Evolutionary conservation across 176 grass and related monocot genomes (phyloP), one percentile per base, ranked within the genome.

Genomic region (Ananas comosus): DNA sequence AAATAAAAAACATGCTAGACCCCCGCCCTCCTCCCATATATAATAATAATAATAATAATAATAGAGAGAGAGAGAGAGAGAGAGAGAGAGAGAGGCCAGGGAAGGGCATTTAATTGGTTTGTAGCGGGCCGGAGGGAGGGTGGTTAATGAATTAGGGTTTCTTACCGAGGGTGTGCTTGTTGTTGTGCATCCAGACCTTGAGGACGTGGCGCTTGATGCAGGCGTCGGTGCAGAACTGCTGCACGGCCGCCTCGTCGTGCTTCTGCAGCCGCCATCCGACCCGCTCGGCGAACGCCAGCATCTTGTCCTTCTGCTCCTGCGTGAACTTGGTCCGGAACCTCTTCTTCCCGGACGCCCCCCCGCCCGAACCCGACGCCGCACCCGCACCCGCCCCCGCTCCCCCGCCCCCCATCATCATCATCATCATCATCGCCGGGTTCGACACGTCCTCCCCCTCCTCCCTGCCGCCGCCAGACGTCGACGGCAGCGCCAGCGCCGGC

Each of bases 131-230:
- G 22, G 22, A 23, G 22, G 22, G 22, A 11, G 16, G 67, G 11
- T 53, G n/a, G 69, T 13, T 25, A 51, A 2, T 13, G 27, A 49
- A 33, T 58, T 72, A 72, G 70, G 51, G 70, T 58, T 72, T 72
- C 70, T 72, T 72, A 72, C 70, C 83, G 63, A 91, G 83, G 77
- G 83, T 85, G 74, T 96, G 80, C 91, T 96, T 96, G 85, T 96
- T 87, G 82, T 96, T 96, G 82, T 96, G 91, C 91, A 96, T 96
- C 91, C 91, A 96, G 1, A 96, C 91, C 84, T 96, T 96, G 77
- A 96, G 80, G 18, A 96, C 92, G 76, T 96, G 92, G 63, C 88
- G 88, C 64, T 83, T 86, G 70, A 96, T 81, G 76, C 86, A 21
- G 48, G 85, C 76, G 83, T 96, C 92, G 64, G 86, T 67, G 73